Conservation (phyloP, 2,329 filamentous ascomycete species). For the Aureobasidium sp. region DNA sequence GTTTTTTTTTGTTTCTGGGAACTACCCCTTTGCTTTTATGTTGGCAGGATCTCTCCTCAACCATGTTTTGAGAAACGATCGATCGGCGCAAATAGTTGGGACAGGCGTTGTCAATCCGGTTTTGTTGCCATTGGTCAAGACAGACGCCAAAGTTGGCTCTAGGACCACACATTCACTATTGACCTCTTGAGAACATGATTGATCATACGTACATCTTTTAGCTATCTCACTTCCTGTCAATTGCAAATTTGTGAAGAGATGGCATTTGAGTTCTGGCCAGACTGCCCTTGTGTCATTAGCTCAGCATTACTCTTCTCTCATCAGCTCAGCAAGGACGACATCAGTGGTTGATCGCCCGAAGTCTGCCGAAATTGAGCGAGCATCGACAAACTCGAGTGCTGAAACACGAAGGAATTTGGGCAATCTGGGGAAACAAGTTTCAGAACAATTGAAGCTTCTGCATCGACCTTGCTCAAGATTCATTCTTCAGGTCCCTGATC, state of each 20-base stretch:
- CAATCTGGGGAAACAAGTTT: not conserved
- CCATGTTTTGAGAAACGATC: not conserved
- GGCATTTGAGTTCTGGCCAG: not conserved
- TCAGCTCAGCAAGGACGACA: not conserved
- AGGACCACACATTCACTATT: not conserved
- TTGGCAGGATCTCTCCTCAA: not conserved
- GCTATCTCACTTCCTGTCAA: not conserved
- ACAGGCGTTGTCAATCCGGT: not conserved
- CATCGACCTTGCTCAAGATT: not conserved
- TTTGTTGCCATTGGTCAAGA: not conserved
- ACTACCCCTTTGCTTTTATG: not conserved
- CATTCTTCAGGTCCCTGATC: not conserved
- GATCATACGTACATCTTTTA: not conserved
- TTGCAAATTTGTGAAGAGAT: not conserved
- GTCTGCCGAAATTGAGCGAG: not conserved
- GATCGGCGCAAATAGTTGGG: not conserved
- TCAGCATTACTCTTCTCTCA: no score
- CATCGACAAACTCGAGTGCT: not conserved
- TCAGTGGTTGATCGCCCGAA: not conserved
- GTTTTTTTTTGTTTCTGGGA: not conserved
- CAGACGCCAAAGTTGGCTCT: not conserved
- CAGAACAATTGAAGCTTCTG: not conserved
- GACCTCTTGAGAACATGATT: not conserved
- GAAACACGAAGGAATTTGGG: not conserved
- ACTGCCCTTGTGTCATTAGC: not conserved